Evolutionary conservation across 768 basidiomycete species (phyloP), one percentile per base, ranked within the genome.

Genomic region (Serendipita sp.): DNA sequence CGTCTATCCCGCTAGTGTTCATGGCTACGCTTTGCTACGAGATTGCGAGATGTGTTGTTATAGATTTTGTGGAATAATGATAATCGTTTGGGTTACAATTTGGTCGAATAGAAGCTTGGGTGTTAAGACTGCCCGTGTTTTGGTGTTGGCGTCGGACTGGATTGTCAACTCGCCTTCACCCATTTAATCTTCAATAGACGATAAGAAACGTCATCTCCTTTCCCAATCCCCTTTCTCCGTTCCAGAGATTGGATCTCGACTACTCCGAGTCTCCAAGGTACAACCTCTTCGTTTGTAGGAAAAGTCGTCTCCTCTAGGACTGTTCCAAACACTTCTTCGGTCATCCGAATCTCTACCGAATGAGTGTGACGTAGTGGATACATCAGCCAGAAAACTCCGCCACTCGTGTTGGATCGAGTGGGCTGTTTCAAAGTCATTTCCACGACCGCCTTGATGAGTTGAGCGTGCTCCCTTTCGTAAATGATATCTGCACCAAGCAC

Each of bases 401-500:
- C 66, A 4, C 4, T 4, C 45, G 0, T 2, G 10, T 29, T 1
- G 34, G 33, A 15, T 5, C 31, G 29, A 6, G 62, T 43, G 2
- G 73, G 73, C 46, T 53, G 66, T 15, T 64, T 68, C 44, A 91
- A 76, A 48, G 82, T 74, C 40, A 69, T 72, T 69, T 78, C 77
- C 23, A 85, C 83, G 63, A 86, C 87, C 2, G 68, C 70, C 62
- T 80, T 79, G 69, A 91, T 86, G 85, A 84, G 88, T 8, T 71
- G 65, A 2, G 86, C 84, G 70, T 90, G 88, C 16, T 77, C 72
- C 0, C 82, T 80, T 66, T 88, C 80, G 72, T 91, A 91, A 6
- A 91, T 77, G 62, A 90, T 83, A 68, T 92, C 88, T 36, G 90
- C 88, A 0, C 84, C 90, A 44, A 92, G 75, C 36, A 92, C 78